Conservation (phyloP, 176 grass and related monocot species). For the Cenchrus americanus region DNA sequence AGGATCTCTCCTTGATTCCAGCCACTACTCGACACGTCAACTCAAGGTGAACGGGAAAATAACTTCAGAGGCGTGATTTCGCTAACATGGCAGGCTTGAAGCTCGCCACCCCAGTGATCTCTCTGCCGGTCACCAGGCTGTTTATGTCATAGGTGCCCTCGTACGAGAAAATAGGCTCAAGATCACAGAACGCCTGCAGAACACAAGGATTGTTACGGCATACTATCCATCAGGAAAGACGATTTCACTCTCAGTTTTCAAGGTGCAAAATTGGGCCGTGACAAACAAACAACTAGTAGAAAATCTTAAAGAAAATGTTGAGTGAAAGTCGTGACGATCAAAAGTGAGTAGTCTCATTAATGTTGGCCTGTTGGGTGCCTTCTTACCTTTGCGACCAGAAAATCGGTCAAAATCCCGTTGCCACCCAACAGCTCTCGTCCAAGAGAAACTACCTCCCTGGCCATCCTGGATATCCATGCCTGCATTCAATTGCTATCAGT, state of each 20-base stretch:
- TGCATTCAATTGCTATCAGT: constrained; percentile 8
- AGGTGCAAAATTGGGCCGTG: background rate
- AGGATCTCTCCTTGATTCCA: background rate
- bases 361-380: background rate
- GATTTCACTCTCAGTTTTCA: background rate
- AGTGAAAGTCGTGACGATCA: background rate
- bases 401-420: constrained; percentile 91
- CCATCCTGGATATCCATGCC: constrained; percentile 26
- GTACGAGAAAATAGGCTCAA: constrained; percentile 74
- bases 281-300: background rate
- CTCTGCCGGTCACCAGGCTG: constrained; percentile 73
- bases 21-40: background rate
- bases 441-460: constrained; percentile 80
- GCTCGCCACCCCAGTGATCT: constrained; percentile 73
- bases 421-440: constrained; percentile 84
- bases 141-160: constrained; percentile 92
- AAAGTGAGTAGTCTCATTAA: too few species aligned
- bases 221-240: background rate
- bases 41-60: too few species aligned
- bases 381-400: constrained; percentile 87
- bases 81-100: constrained; percentile 60
- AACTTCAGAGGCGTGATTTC: constrained; percentile 61
- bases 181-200: constrained; percentile 74
- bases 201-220: background rate
- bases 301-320: background rate